Base-by-base conservation (phyloP, 148 eudicot species). In the Nepenthes gracilis region DNA sequence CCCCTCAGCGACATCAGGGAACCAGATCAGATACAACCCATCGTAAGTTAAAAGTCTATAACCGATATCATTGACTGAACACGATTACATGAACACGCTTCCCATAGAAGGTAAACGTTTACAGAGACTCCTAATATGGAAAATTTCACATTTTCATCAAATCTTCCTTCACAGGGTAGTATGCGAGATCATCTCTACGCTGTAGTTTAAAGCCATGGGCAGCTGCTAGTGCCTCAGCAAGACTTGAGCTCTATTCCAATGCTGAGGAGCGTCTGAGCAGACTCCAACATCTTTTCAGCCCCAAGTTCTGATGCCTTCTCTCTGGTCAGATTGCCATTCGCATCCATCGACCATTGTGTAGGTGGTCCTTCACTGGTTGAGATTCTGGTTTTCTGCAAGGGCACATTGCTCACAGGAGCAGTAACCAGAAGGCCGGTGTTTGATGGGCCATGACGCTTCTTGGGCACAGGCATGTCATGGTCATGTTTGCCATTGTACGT, bases 401-500 rank as follows among this genome's bases (percentile, higher is more conserved):
- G 74, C 45, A 53, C 50, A 56, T 45, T 64, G 71, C 63, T 68
- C 61, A 73, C 57, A 23, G 79, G 72, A 12, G 75, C 51, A 54
- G 75, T 45, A 15, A 59, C 70, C 40, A 54, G 70, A 64, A 64
- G 40, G 55, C 64, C 47, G 15, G 35, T 33, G 59, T 36, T 57
- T 33, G 36, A 33, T 6, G 78, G 80, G 48, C 69, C 70, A 15
- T 80, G 73, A 36, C 69, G 68, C 63, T 80, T 86, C 75, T 83
- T 86, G 11, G 83, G 85, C 54, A 77, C 77, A 6, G 97, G 97
- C 77, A 69, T 68, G 40, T 84, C 91, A 40, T 90, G 97, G 68
- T 86, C 88, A 51, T 90, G 97, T 50, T 73, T 63, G 43, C 97
- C 91, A 72, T 86, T 87, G 68, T 90, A 90, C 35, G 84, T 90